Percentiles rank a stretch among this genome's conserved stretches.
Conservation (phyloP, 148 eudicot species). For the Silene latifolia region DNA sequence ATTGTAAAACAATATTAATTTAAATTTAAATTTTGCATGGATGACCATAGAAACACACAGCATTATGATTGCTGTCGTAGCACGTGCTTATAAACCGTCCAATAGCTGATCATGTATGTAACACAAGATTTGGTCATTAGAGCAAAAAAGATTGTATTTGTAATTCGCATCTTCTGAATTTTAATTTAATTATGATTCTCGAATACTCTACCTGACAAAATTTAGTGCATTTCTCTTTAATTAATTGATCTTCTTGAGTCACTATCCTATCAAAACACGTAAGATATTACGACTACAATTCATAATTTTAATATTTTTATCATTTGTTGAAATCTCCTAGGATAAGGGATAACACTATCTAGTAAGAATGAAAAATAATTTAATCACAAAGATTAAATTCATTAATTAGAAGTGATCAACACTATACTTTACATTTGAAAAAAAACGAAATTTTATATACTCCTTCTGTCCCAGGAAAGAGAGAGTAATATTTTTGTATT, state of each 20-base stretch:
- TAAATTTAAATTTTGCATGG: background rate
- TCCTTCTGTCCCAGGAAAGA: too few relatives aligned
- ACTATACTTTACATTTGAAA: too few relatives aligned
- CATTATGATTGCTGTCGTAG: background rate
- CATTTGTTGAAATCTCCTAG: too few relatives aligned
- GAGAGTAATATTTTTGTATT: too few relatives aligned
- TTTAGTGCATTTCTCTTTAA: background rate
- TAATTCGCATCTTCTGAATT: background rate
- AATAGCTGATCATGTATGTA: slow-evolving; percentile 13
- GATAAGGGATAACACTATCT: too few relatives aligned
- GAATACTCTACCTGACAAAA: background rate
- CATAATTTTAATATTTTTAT: too few relatives aligned
- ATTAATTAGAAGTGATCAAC: too few relatives aligned
- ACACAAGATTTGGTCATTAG: slow-evolving; percentile 17
- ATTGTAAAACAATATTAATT: too few relatives aligned
- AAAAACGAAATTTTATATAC: too few relatives aligned
- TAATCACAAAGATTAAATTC: too few relatives aligned
- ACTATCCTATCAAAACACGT: slow-evolving; percentile 1
- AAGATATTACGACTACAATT: background rate
- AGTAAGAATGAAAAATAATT: too few relatives aligned
- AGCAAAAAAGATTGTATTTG: background rate
- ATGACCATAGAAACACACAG: background rate
- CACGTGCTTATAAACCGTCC: slow-evolving; percentile 25
- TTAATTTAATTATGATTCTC: too few relatives aligned
- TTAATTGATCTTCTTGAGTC: slow-evolving; percentile 1